Percentiles rank a stretch among this genome's conserved stretches.
Conservation (phyloP, 108 stramenopile genomes). For the Pseudonitzschia pungens region DNA sequence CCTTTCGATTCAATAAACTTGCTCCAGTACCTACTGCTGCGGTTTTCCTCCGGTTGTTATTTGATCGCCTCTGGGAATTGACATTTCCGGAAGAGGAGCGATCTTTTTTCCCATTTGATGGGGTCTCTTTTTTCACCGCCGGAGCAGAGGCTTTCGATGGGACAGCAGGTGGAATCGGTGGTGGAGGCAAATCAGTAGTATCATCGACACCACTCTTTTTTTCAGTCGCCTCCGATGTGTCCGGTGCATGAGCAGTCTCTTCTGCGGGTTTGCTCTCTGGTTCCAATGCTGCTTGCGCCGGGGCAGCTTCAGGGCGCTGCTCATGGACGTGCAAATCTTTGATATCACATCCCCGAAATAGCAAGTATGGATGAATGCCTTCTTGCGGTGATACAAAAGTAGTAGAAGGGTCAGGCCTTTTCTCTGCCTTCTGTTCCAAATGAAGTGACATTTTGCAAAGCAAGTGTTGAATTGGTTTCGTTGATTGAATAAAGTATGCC, state of each 20-base stretch:
- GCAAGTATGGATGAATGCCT: slow-evolving; percentile 78
- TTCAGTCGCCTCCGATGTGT: slow-evolving; percentile 1
- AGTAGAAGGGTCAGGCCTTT: slow-evolving; percentile 46
- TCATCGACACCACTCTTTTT: neutral
- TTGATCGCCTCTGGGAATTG: slow-evolving; percentile 13
- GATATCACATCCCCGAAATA: slow-evolving; percentile 93
- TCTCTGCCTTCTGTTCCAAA: slow-evolving; percentile 94
- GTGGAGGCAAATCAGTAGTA: neutral
- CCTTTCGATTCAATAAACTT: slow-evolving; percentile 71
- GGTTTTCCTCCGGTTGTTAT: slow-evolving; percentile 16
- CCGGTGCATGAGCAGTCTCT: neutral
- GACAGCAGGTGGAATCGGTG: slow-evolving; percentile 2
- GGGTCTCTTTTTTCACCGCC: slow-evolving; percentile 2
- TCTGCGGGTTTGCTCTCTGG: neutral
- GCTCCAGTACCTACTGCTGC: slow-evolving; percentile 68
- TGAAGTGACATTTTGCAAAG: slow-evolving; percentile 88
- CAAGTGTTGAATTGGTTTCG: slow-evolving; percentile 88
- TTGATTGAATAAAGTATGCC: slow-evolving; percentile 93
- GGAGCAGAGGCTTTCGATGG: slow-evolving; percentile 2
- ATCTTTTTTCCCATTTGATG: slow-evolving; percentile 1
- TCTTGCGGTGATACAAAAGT: slow-evolving; percentile 80
- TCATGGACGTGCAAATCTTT: slow-evolving; percentile 97
- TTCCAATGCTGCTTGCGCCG: neutral
- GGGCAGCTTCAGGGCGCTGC: slow-evolving; percentile 15
- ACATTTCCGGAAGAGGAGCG: slow-evolving; percentile 12